phyloP scores from a whole-genome alignment of 306 rosid species.

The Quercus robur region DNA sequence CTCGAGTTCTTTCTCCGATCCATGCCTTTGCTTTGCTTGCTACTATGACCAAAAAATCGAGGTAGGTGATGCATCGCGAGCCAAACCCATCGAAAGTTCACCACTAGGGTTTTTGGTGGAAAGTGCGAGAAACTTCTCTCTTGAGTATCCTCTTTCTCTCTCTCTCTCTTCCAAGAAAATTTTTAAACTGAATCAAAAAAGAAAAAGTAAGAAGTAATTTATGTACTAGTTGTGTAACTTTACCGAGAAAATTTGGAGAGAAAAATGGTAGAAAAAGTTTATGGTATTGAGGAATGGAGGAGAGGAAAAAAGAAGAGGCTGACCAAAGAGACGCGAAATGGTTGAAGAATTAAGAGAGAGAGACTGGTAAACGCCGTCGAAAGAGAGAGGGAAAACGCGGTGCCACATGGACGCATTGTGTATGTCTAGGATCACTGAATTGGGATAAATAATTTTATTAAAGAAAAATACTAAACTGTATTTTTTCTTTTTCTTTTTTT shows the following conservation, averaged over 20 bases:
- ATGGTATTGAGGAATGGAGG: background rate
- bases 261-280: background rate
- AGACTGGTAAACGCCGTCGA: slow-evolving; percentile 74
- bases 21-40: slow-evolving; percentile 32
- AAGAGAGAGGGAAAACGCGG: slow-evolving; percentile 53
- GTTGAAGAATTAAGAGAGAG: background rate
- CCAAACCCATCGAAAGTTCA: slow-evolving; percentile 49
- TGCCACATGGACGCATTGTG: slow-evolving; percentile 41
- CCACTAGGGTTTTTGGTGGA: slow-evolving; percentile 11
- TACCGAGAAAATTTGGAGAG: slow-evolving; percentile 8
- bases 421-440: background rate
- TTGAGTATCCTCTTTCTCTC: background rate
- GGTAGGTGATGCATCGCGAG: slow-evolving; percentile 57
- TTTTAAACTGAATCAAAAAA: background rate
- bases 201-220: background rate
- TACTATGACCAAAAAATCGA: slow-evolving; percentile 35
- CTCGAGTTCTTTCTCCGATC: slow-evolving; percentile 40
- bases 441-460: background rate
- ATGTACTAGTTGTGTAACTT: background rate
- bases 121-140: background rate
- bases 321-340: slow-evolving; percentile 1
- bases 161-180: background rate
- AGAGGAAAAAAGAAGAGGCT: slow-evolving; percentile 6
- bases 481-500: background rate
- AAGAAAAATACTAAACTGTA: too few species aligned